Percentiles rank a stretch among this genome's conserved stretches.
Conservation (phyloP, 345 rosid genomes). For the Hypericum perforatum region DNA sequence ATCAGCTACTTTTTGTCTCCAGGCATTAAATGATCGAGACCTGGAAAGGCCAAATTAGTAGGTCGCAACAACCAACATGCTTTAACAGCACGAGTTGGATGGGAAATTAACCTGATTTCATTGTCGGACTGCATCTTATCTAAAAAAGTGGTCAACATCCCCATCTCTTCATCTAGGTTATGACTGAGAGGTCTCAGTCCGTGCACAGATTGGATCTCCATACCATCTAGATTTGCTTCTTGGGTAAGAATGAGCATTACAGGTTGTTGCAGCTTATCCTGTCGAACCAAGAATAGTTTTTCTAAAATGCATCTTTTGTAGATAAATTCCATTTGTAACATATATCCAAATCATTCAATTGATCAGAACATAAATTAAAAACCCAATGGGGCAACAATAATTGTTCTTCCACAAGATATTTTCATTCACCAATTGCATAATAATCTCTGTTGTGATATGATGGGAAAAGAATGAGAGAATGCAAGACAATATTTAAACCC, state of each 20-base stretch:
- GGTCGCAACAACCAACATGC: conserved; percentile 9
- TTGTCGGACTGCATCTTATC: conserved; percentile 32
- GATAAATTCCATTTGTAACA: too few species aligned
- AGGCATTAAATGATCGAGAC: conserved; percentile 44
- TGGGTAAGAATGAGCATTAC: conserved; percentile 54
- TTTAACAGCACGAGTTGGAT: conserved; percentile 3
- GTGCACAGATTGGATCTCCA: conserved; percentile 25
- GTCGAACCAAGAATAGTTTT: conserved; percentile 12
- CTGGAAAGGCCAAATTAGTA: conserved; percentile 25
- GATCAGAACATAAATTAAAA: too few species aligned
- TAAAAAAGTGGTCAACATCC: conserved; percentile 25
- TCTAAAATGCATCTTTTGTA: too few species aligned
- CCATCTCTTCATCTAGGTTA: conserved; percentile 26
- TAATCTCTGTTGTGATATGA: too few species aligned
- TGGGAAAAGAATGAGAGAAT: too few species aligned
- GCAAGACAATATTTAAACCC: too few species aligned
- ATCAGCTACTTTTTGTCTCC: conserved; percentile 36
- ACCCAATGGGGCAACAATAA: too few species aligned
- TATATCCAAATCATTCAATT: too few species aligned
- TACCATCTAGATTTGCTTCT: conserved; percentile 34
- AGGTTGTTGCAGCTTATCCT: conserved; percentile 69
- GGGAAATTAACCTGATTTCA: conserved; percentile 36
- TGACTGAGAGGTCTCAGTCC: conserved; percentile 27
- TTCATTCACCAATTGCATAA: too few species aligned
- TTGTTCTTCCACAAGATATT: too few species aligned